Percentiles rank a stretch among this genome's conserved stretches.
Conservation (phyloP, 1,139 yeast species). For the Geotrichum restrictum region DNA sequence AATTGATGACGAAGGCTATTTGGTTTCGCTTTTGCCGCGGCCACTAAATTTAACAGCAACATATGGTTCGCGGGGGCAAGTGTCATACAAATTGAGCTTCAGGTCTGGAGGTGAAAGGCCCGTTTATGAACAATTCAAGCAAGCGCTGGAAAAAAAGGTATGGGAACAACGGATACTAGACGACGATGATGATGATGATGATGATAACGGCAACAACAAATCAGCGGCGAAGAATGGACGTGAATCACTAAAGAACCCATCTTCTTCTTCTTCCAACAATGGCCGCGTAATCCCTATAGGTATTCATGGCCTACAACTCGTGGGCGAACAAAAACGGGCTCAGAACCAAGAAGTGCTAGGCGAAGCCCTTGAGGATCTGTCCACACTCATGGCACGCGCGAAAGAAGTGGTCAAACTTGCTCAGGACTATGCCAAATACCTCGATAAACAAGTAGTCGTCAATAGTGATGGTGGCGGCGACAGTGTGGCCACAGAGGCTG, state of each 20-base stretch:
- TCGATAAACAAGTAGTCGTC: conserved; percentile 28
- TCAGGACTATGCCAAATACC: conserved; percentile 44
- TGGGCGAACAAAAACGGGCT: conserved; percentile 54
- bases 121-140: conserved; percentile 34
- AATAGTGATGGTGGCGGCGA: conserved; percentile 8
- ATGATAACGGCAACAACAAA: no score
- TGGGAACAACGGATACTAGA: no score
- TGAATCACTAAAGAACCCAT: no score
- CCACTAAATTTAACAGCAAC: conserved; percentile 14
- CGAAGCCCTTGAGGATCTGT: conserved; percentile 71
- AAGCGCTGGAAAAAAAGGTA: conserved; percentile 27
- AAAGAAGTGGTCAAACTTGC: conserved; percentile 66
- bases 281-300: conserved; percentile 40
- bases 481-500: conserved; percentile 7
- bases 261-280: no score
- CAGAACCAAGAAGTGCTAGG: conserved; percentile 62
- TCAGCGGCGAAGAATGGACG: no score
- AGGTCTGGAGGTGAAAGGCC: conserved; percentile 37
- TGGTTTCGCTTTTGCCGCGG: conserved; percentile 31
- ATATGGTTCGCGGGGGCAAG: conserved; percentile 15
- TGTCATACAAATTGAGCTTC: conserved; percentile 35
- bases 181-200: no score
- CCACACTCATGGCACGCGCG: conserved; percentile 72
- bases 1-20: conserved; percentile 28
- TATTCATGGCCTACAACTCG: conserved; percentile 64